These are phyloP conservation scores for Microdochium paspali DNA, from an alignment of 2,329 filamentous ascomycete species.

Conservation along the genomic window DNA sequence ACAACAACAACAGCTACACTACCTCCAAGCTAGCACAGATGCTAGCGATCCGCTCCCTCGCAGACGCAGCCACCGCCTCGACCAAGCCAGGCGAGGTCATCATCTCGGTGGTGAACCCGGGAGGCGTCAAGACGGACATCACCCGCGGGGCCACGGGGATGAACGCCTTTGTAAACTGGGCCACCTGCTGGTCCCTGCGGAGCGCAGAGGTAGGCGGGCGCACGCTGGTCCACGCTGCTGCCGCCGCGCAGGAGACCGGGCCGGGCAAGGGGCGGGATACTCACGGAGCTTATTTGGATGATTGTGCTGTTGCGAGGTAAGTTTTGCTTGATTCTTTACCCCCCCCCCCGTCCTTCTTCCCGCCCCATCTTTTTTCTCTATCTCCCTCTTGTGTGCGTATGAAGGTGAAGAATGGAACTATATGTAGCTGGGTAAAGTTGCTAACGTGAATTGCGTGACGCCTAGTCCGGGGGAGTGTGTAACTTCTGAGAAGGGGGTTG, in stretches of 20 bases:
- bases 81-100: constrained; percentile 23
- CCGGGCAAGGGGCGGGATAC: constrained; percentile 25
- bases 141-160: constrained; percentile 19
- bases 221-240: constrained; percentile 26
- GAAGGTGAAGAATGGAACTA: no score
- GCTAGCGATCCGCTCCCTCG: constrained; percentile 13
- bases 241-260: no score
- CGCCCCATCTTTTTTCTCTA: no score
- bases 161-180: constrained; percentile 3
- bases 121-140: constrained; percentile 39
- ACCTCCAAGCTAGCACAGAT: constrained; percentile 22
- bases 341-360: no score
- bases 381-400: no score
- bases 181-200: constrained; percentile 25
- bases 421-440: background rate
- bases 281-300: constrained; percentile 35
- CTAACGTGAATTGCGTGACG: background rate
- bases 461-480: constrained; percentile 23
- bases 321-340: no score
- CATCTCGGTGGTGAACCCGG: constrained; percentile 42
- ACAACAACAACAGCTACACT: constrained; percentile 9
- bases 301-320: constrained; percentile 15
- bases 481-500: constrained; percentile 24
- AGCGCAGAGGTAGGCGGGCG: constrained; percentile 37
- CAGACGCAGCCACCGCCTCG: constrained; percentile 3